phyloP scores from a whole-genome alignment of 495 filamentous ascomycete species.

The Aspergillus conjunctus region DNA sequence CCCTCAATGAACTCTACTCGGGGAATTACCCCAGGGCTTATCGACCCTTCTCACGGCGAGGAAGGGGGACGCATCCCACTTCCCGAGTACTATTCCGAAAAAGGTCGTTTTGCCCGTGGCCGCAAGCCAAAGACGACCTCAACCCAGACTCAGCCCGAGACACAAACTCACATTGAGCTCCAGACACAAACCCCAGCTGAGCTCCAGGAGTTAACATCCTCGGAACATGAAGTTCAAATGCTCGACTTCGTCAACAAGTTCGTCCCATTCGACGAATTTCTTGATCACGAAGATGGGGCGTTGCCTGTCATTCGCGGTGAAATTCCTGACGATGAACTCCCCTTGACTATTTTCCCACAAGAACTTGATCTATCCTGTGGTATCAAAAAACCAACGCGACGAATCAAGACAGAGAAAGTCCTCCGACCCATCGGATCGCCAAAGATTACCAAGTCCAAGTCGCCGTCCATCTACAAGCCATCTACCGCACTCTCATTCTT shows the following conservation, averaged over 20 bases:
- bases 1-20: constrained; percentile 28
- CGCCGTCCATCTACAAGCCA: not conserved
- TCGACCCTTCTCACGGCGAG: constrained; percentile 25
- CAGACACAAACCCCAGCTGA: too few relatives aligned
- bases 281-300: not conserved
- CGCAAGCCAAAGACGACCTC: not conserved
- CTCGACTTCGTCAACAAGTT: not conserved
- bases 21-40: constrained; percentile 34
- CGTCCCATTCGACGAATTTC: not conserved
- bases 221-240: not conserved
- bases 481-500: not conserved
- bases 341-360: not conserved
- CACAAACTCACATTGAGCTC: too few relatives aligned
- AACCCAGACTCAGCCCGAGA: not conserved
- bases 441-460: not conserved
- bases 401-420: not conserved
- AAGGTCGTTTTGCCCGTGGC: not conserved
- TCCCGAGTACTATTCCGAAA: not conserved
- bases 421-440: not conserved
- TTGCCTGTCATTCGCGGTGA: constrained; percentile 7
- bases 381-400: not conserved
- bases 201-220: not conserved
- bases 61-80: constrained; percentile 21
- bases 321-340: constrained; percentile 16
- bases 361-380: constrained; percentile 15